Conservation (phyloP, 345 rosid species). For the Crucihimalaya himalaica region DNA sequence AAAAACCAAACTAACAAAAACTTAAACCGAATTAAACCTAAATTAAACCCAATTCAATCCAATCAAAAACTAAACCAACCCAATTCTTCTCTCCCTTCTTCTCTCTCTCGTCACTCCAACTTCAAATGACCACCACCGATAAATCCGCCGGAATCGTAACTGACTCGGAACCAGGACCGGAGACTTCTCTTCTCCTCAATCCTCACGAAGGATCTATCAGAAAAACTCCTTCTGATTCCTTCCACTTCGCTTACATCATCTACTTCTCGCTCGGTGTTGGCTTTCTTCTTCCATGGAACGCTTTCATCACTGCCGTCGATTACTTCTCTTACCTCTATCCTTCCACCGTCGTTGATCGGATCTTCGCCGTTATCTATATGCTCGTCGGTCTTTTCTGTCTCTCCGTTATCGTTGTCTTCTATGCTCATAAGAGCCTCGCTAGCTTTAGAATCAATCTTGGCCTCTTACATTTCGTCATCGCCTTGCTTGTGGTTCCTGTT, state of each 20-base stretch:
- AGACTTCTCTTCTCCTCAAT: conserved; percentile 55
- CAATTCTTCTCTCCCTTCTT: too few species aligned
- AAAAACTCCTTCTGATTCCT: conserved; percentile 59
- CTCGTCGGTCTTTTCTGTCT: conserved; percentile 62
- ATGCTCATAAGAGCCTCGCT: conserved; percentile 70
- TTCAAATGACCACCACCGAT: conserved; percentile 50
- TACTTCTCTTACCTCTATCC: conserved; percentile 95
- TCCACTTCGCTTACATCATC: conserved; percentile 78
- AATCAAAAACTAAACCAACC: too few species aligned
- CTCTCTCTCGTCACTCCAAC: too few species aligned
- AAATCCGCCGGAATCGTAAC: conserved; percentile 23
- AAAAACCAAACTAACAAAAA: too few species aligned
- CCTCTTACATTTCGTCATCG: conserved; percentile 53
- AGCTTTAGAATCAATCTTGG: conserved; percentile 79
- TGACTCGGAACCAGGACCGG: conserved; percentile 48
- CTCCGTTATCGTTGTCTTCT: conserved; percentile 58
- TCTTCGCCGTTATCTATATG: conserved; percentile 84
- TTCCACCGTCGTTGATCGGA: conserved; percentile 79
- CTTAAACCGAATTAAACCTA: too few species aligned
- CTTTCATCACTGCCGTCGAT: conserved; percentile 97
- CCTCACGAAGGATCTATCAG: conserved; percentile 13
- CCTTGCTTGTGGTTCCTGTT: conserved; percentile 72
- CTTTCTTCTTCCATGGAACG: conserved; percentile 96
- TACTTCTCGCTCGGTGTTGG: conserved; percentile 87
- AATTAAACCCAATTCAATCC: too few species aligned